Conservation (phyloP, 306 rosid species). For the Delonix regia region DNA sequence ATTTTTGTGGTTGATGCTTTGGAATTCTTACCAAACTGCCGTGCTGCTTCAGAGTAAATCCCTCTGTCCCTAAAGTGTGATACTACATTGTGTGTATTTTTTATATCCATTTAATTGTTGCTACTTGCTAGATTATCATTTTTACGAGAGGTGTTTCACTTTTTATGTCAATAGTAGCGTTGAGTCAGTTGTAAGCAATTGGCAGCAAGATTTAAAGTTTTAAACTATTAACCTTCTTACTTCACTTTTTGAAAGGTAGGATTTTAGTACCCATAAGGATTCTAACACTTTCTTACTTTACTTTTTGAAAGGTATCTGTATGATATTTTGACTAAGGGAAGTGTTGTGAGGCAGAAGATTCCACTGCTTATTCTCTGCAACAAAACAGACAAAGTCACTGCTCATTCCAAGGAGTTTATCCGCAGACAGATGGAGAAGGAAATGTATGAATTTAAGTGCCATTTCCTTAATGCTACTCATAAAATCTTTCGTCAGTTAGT, state of each 20-base stretch:
- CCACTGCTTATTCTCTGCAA: conserved; percentile 89
- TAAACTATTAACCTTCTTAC: background rate
- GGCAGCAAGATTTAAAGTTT: conserved; percentile 20
- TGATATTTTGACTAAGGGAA: conserved; percentile 84
- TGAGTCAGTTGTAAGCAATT: background rate
- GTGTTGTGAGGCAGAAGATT: conserved; percentile 88
- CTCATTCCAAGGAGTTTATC: conserved; percentile 92
- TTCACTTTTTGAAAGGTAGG: conserved; percentile 4
- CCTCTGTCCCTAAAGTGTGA: background rate
- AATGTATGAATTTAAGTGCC: conserved; percentile 61
- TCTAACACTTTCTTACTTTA: conserved; percentile 24
- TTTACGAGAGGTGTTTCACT: background rate
- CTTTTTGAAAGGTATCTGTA: conserved; percentile 71
- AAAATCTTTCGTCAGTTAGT: conserved; percentile 15
- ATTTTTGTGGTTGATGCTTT: conserved; percentile 88
- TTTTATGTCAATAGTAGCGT: background rate
- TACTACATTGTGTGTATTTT: conserved; percentile 6
- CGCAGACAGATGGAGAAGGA: conserved; percentile 90
- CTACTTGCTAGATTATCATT: conserved; percentile 11
- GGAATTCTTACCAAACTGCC: conserved; percentile 84
- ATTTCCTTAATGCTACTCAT: background rate
- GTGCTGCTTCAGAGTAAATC: conserved; percentile 89
- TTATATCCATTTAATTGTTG: background rate
- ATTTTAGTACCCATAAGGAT: background rate
- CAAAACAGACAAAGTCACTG: conserved; percentile 93